These are phyloP conservation scores for Eucalyptus microcorys DNA, from an alignment of 345 rosid species.

Conservation along the genomic window DNA sequence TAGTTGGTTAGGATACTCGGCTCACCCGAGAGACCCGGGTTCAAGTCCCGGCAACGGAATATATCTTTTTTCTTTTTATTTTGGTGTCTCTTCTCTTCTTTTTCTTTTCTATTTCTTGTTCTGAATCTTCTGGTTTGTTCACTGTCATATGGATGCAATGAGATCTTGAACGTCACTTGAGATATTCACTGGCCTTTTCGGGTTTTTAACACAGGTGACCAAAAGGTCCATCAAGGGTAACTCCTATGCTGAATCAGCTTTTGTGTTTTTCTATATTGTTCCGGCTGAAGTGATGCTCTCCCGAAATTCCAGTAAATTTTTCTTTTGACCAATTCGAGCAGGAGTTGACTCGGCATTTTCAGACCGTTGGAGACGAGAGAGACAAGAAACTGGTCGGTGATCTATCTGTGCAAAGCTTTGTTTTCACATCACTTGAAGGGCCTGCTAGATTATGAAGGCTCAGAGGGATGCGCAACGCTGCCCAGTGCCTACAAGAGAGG, in stretches of 20 bases:
- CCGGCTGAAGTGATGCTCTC: not conserved
- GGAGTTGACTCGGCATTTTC: not conserved
- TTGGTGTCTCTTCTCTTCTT: not conserved
- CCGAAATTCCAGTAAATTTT: not conserved
- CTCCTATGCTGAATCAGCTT: not conserved
- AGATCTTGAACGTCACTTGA: not conserved
- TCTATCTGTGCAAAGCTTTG: not conserved
- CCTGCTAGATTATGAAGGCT: not conserved
- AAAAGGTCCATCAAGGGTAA: not conserved
- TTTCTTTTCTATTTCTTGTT: not conserved
- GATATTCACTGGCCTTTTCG: not conserved
- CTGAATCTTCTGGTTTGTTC: not conserved
- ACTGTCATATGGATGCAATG: not conserved
- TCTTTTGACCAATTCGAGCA: not conserved
- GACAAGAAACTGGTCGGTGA: not conserved
- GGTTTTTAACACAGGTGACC: not conserved
- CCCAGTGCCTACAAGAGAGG: not conserved
- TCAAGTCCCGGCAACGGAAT: slow-evolving; percentile 29
- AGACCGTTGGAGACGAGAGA: not conserved
- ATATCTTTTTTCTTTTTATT: rapidly evolving
- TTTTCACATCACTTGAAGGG: not conserved
- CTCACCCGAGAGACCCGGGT: slow-evolving; percentile 41
- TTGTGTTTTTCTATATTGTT: not conserved
- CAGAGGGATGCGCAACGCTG: not conserved
- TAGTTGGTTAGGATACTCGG: slow-evolving; percentile 35